Percentiles rank a stretch among this genome's conserved stretches.
phyloP scores from a whole-genome alignment of 306 rosid species.

The Inga laurina region DNA sequence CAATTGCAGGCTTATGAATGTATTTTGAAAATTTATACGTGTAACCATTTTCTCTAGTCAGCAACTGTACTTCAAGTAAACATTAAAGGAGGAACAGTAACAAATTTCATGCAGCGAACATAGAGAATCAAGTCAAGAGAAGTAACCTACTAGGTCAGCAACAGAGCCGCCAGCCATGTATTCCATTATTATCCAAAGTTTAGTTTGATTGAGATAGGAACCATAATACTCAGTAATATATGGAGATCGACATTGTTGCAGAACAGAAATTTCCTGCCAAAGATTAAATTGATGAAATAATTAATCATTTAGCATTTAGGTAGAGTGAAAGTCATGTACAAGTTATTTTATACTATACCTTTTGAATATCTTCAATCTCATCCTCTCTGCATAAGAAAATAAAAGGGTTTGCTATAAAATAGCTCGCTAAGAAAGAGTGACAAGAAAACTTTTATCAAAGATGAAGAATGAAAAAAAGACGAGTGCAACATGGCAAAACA shows the following conservation, averaged over 20 bases:
- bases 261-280: constrained; percentile 96
- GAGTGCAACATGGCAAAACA: constrained; percentile 7
- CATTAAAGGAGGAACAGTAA: neutral
- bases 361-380: constrained; percentile 97
- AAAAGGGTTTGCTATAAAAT: constrained; percentile 32
- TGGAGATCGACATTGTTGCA: constrained; percentile 95
- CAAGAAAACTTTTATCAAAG: neutral
- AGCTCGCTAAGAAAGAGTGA: constrained; percentile 18
- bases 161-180: constrained; percentile 99
- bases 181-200: constrained; percentile 99
- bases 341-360: constrained; percentile 57
- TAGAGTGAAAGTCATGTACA: constrained; percentile 21
- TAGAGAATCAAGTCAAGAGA: constrained; percentile 44
- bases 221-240: constrained; percentile 97
- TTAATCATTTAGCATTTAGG: constrained; percentile 25
- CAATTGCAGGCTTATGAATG: neutral
- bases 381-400: constrained; percentile 76
- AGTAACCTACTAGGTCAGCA: constrained; percentile 96
- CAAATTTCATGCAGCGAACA: constrained; percentile 33
- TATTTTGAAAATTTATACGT: neutral
- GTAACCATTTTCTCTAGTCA: neutral
- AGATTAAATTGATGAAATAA: constrained; percentile 45
- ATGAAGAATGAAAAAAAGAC: constrained; percentile 15
- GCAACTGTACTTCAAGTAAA: neutral
- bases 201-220: constrained; percentile 92